These are phyloP conservation scores for Annulohypoxylon moriforme DNA, from an alignment of 495 filamentous ascomycete species.

Conservation along the genomic window DNA sequence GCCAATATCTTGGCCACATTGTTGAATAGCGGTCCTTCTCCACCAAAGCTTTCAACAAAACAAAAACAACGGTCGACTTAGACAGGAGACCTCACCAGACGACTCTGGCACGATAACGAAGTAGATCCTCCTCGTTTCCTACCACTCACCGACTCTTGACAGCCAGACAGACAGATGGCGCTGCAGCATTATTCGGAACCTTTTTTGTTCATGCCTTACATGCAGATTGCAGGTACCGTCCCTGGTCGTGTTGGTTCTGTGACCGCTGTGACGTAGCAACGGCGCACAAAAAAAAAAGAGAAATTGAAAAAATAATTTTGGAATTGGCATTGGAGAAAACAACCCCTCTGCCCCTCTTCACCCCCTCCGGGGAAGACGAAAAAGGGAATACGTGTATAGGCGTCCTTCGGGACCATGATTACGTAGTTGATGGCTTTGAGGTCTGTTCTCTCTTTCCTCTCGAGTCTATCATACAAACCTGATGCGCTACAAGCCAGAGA, in stretches of 20 bases:
- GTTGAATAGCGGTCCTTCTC: slow-evolving; percentile 33
- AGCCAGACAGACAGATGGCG: slow-evolving; percentile 9
- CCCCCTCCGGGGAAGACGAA: slow-evolving; percentile 28
- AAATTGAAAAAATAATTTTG: slow-evolving; percentile 27
- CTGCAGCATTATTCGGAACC: slow-evolving; percentile 40
- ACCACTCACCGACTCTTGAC: slow-evolving; percentile 44
- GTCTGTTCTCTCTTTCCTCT: slow-evolving; percentile 9
- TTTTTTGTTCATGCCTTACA: slow-evolving; percentile 43
- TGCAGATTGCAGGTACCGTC: slow-evolving; percentile 39
- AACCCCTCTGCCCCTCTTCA: slow-evolving; percentile 31
- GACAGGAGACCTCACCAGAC: slow-evolving; percentile 33
- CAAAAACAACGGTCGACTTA: slow-evolving; percentile 22
- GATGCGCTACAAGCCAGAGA: slow-evolving; percentile 18
- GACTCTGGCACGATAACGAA: slow-evolving; percentile 36
- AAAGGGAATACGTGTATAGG: slow-evolving; percentile 26
- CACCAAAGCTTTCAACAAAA: slow-evolving; percentile 35
- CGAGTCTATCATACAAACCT: slow-evolving; percentile 23
- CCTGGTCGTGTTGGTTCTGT: slow-evolving; percentile 25
- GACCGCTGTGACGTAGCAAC: slow-evolving; percentile 35
- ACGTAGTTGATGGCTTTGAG: slow-evolving; percentile 19
- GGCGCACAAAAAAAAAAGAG: slow-evolving; percentile 32
- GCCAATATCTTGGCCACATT: slow-evolving; percentile 39
- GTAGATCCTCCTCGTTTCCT: slow-evolving; percentile 38
- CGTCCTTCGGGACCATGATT: slow-evolving; percentile 13
- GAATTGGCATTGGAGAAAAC: slow-evolving; percentile 30